These are phyloP conservation scores for Aureobasidium sp. DNA, from an alignment of 2,329 filamentous ascomycete genomes.

Conservation along the genomic window DNA sequence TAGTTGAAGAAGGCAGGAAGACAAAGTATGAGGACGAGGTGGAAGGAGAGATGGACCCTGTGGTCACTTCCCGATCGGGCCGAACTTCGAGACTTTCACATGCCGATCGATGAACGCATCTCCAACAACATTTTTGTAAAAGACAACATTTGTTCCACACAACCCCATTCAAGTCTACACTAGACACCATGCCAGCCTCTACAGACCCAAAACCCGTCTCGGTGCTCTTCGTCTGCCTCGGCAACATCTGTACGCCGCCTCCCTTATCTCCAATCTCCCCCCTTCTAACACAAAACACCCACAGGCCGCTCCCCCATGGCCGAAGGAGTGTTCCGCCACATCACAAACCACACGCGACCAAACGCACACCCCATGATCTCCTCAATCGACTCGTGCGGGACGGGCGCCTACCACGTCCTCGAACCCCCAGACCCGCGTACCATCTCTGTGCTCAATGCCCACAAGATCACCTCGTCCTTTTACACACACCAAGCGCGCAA, in stretches of 20 bases:
- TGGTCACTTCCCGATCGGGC: neutral
- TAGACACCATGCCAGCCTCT: neutral
- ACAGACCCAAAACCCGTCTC: slow-evolving; percentile 40
- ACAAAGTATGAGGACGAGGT: no score
- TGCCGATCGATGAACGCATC: slow-evolving; percentile 1
- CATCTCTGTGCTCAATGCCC: slow-evolving; percentile 62
- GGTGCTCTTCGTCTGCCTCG: slow-evolving; percentile 90
- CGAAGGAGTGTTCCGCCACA: slow-evolving; percentile 77
- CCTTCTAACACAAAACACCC: neutral
- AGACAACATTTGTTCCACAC: neutral
- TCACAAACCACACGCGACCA: slow-evolving; percentile 49
- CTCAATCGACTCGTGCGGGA: slow-evolving; percentile 80
- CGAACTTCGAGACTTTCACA: neutral
- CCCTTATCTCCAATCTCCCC: neutral
- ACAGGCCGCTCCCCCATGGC: slow-evolving; percentile 72
- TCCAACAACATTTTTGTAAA: neutral
- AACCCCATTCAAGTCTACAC: no score
- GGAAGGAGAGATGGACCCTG: neutral
- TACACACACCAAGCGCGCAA: slow-evolving; percentile 72
- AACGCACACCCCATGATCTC: slow-evolving; percentile 45
- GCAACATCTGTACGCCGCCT: slow-evolving; percentile 64
- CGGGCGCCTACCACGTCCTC: slow-evolving; percentile 75
- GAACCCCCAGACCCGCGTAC: slow-evolving; percentile 73
- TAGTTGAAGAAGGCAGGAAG: neutral
- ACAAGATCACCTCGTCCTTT: slow-evolving; percentile 56